Conservation (phyloP, 306 rosid species). For the Bauhinia variegata region DNA sequence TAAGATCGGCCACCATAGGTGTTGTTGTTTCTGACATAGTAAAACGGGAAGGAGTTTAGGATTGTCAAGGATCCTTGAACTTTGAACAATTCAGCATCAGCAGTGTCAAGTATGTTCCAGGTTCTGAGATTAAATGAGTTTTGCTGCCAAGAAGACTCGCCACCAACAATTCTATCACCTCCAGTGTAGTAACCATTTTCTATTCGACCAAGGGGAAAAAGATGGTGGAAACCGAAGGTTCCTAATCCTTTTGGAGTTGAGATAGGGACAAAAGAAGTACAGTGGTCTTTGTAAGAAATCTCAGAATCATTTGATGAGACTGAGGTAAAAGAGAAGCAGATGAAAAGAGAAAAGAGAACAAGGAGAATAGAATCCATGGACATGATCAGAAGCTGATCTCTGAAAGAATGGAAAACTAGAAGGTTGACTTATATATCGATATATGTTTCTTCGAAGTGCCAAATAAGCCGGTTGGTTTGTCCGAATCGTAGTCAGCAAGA, state of each 20-base stretch:
- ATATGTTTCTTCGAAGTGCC: too few species aligned
- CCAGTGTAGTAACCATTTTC: constrained; percentile 48
- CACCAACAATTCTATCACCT: constrained; percentile 1
- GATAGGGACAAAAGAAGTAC: constrained; percentile 45
- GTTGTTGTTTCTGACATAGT: constrained; percentile 26
- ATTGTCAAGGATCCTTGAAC: constrained; percentile 33
- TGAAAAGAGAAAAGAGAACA: constrained; percentile 19
- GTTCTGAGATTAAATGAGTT: constrained; percentile 23
- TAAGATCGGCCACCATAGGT: not conserved
- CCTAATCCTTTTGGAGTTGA: not conserved
- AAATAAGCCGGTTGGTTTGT: too few species aligned
- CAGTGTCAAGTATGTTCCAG: constrained; percentile 24
- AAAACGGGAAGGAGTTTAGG: constrained; percentile 2
- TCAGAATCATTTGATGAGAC: constrained; percentile 15
- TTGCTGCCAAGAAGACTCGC: not conserved
- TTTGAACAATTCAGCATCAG: constrained; percentile 37
- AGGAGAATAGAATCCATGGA: constrained; percentile 42
- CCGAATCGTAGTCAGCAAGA: too few species aligned
- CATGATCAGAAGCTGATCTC: too few species aligned
- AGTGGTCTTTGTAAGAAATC: constrained; percentile 42
- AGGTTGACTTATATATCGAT: too few species aligned
- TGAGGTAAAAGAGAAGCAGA: too few species aligned
- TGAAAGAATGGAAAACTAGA: too few species aligned
- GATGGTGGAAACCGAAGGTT: too few species aligned
- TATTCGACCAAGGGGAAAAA: constrained; percentile 10